phyloP scores from a whole-genome alignment of 306 rosid species.

The Lagenaria siceraria region DNA sequence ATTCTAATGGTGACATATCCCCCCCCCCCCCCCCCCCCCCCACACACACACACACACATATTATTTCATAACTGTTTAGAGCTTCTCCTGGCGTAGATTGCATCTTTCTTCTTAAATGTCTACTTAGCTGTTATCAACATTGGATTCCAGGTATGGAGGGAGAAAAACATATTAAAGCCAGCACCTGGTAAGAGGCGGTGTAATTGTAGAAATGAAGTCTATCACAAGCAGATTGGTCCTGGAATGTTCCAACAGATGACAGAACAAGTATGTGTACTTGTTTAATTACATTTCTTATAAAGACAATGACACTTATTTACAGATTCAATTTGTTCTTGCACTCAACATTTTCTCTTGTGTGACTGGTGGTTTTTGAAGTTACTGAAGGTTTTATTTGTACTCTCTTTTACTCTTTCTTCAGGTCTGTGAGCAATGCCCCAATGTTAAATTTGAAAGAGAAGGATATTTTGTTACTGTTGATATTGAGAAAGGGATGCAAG shows the following conservation, averaged over 20 bases:
- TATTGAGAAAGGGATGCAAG: constrained; percentile 98
- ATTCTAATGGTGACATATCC: not conserved
- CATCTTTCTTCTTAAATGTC: not conserved
- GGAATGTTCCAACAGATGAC: constrained; percentile 99
- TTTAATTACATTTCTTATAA: constrained; percentile 7
- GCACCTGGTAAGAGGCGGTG: constrained; percentile 97
- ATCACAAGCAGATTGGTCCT: constrained; percentile 96
- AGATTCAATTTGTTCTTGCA: not conserved
- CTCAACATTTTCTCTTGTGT: not conserved
- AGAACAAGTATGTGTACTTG: constrained; percentile 52
- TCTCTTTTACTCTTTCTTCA: constrained; percentile 26
- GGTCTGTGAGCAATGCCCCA: constrained; percentile 96
- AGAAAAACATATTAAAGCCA: constrained; percentile 70
- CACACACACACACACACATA: too few relatives aligned
- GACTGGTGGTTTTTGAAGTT: not conserved
- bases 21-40: too few relatives aligned
- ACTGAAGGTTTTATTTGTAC: not conserved
- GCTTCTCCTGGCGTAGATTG: not conserved
- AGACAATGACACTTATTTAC: not conserved
- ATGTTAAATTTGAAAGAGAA: constrained; percentile 86
- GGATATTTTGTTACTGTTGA: constrained; percentile 87
- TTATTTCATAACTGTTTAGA: not conserved
- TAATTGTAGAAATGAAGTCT: constrained; percentile 92
- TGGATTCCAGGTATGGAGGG: constrained; percentile 79
- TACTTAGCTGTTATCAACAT: not conserved